phyloP scores from a whole-genome alignment of 352 stramenopile genomes.

The Pythium brachiatum region DNA sequence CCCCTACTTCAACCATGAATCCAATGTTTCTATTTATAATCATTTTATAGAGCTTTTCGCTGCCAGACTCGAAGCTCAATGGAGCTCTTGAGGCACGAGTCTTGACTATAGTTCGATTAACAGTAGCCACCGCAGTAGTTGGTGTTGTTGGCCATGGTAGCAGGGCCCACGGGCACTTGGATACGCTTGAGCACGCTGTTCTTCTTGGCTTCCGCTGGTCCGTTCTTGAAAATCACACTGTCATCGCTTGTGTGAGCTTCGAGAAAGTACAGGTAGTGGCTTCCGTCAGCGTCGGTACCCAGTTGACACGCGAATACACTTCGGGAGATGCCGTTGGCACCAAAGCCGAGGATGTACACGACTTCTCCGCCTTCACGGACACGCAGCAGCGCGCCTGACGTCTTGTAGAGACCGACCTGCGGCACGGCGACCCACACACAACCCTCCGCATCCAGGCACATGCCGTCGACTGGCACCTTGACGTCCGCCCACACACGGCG shows the following conservation, averaged over 20 bases:
- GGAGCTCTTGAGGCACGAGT: too few species aligned
- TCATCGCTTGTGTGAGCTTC: conserved; percentile 46
- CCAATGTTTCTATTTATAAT: too few species aligned
- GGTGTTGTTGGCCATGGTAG: conserved; percentile 6
- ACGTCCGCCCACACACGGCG: conserved; percentile 52
- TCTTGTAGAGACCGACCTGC: conserved; percentile 49
- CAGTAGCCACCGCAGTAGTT: conserved; percentile 6
- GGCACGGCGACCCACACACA: conserved; percentile 62
- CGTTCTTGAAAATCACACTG: conserved; percentile 35
- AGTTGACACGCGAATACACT: conserved; percentile 62
- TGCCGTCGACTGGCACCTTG: conserved; percentile 50
- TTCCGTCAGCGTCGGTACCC: conserved; percentile 43
- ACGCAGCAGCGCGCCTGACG: conserved; percentile 44
- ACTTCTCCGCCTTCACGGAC: conserved; percentile 57
- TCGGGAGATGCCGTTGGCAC: conserved; percentile 49
- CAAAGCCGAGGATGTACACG: conserved; percentile 51
- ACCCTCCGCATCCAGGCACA: conserved; percentile 61
- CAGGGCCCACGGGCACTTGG: conserved; percentile 47
- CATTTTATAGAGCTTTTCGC: too few species aligned
- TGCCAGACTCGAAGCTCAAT: too few species aligned
- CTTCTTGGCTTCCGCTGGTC: conserved; percentile 27
- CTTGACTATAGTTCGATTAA: too few species aligned
- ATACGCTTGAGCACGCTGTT: conserved; percentile 52
- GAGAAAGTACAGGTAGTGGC: conserved; percentile 62
- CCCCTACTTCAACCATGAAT: background rate